Evolutionary conservation across 2,329 filamentous ascomycete species (phyloP), one percentile per base, ranked within the genome.

Genomic region (Didymella lethalis): DNA sequence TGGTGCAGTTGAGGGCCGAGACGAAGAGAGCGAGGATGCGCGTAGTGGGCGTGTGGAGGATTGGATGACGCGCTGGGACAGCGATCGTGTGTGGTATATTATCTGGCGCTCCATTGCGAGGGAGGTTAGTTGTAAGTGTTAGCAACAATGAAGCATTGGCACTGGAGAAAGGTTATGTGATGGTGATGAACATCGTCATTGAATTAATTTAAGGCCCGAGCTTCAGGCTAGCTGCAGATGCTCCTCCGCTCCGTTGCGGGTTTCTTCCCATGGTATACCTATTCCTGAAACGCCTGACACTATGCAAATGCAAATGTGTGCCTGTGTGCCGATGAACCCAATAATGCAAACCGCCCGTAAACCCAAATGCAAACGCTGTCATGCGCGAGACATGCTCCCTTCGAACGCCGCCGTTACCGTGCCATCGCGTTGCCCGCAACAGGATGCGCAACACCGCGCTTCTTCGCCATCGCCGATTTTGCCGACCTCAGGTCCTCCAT

Each of bases 21-120:
- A 32, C 38, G 57, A 41, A n/a, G 48, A 12, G 25, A 56, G 10
- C 12, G 47, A 49, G 16, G 38, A 6, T 6, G 47, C 6, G 48
- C 46, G 60, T 20, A 41, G 8, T 40, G 44, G 59, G 50, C 49
- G 49, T 14, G 54, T 47, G 29, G 52, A 20, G 16, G 52, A 45
- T 3, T 38, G 50, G 7, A 60, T 51, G 16, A 61, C 18, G 45
- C 54, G 54, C 44, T 45, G 57, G 16, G 59, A 51, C 7, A 68
- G 23, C 4, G 57, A 47, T 20, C 64, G 62, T 5, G 56, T 58
- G n/a, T 49, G 64, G 14, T 55, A 51, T n/a, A 57, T 34, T n/a
- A 68, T 26, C 2, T 41, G 64, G 48, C 58, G 59, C 25, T 67
- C 63, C 67, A 71, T 71, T 52, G 43, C 49, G 32, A 12, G 38